Percentiles rank a stretch among this genome's conserved stretches.
These are phyloP conservation scores for Fusarium concolor DNA, from an alignment of 2,329 filamentous ascomycete species.

Conservation along the genomic window DNA sequence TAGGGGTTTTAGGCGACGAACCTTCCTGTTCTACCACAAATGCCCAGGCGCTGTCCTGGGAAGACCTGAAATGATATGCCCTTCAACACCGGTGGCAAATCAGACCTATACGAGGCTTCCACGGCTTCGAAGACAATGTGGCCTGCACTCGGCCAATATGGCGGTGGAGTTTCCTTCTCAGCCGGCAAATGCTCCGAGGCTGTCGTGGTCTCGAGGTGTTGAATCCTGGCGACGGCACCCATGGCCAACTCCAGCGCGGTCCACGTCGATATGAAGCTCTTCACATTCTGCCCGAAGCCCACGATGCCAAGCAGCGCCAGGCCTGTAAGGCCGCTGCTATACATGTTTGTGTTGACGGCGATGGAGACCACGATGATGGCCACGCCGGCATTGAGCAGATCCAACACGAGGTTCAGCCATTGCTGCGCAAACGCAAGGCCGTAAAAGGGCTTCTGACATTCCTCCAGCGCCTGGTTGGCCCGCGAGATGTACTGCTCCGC, in stretches of 20 bases:
- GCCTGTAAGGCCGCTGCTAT: slow-evolving; percentile 32
- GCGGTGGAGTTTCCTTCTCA: slow-evolving; percentile 57
- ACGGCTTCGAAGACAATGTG: slow-evolving; percentile 79
- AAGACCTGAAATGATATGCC: slow-evolving; percentile 19
- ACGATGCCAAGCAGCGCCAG: slow-evolving; percentile 44
- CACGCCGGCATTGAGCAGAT: slow-evolving; percentile 32
- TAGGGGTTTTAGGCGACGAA: slow-evolving; percentile 3
- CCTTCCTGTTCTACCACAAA: slow-evolving; percentile 31
- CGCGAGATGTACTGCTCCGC: slow-evolving; percentile 49
- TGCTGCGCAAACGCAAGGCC: slow-evolving; percentile 48
- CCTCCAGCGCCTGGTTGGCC: slow-evolving; percentile 52
- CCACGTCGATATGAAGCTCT: slow-evolving; percentile 49
- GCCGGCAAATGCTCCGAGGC: slow-evolving; percentile 17
- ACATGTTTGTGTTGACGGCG: slow-evolving; percentile 15
- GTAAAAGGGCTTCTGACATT: slow-evolving; percentile 61
- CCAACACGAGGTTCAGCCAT: slow-evolving; percentile 39
- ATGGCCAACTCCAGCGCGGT: slow-evolving; percentile 43
- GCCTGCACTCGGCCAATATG: slow-evolving; percentile 87
- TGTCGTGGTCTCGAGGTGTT: slow-evolving; percentile 23
- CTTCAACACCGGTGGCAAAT: slow-evolving; percentile 11
- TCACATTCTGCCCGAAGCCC: slow-evolving; percentile 46
- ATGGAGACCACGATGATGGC: slow-evolving; percentile 29
- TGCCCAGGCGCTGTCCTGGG: slow-evolving; percentile 21
- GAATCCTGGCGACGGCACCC: slow-evolving; percentile 41
- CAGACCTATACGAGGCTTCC: slow-evolving; percentile 19